Conservation (phyloP, 768 basidiomycete species). For the Kwoniella heveanensis region DNA sequence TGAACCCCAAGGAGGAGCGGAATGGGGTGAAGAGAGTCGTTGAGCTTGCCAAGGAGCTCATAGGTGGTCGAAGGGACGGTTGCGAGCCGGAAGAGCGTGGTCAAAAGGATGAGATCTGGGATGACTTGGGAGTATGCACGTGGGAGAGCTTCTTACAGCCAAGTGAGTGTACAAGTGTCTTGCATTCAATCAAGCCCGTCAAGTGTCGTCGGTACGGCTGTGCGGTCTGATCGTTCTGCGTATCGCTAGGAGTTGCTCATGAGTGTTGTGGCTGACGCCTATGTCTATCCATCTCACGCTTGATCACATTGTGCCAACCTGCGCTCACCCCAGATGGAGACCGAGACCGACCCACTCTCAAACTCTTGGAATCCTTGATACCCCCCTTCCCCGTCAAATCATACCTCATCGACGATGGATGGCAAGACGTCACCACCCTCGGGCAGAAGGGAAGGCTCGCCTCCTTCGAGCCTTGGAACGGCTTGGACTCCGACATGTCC, state of each 20-base stretch:
- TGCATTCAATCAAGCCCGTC: too few species aligned
- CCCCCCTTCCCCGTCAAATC: conserved; percentile 34
- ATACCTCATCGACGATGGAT: conserved; percentile 50
- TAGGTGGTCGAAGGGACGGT: conserved; percentile 1
- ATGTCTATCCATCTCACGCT: too few species aligned
- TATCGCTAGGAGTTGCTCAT: too few species aligned
- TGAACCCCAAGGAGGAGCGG: conserved; percentile 6
- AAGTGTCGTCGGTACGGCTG: too few species aligned
- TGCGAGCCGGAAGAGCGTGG: background rate
- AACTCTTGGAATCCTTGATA: conserved; percentile 31
- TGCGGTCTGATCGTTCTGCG: too few species aligned
- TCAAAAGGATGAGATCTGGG: conserved; percentile 22
- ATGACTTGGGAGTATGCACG: conserved; percentile 43
- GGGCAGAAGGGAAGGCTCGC: conserved; percentile 1
- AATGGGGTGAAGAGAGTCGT: conserved; percentile 29
- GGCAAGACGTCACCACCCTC: conserved; percentile 31
- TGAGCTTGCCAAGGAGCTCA: conserved; percentile 23
- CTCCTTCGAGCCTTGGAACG: conserved; percentile 27
- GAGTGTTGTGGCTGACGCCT: too few species aligned
- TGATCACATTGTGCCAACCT: too few species aligned
- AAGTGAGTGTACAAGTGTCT: conserved; percentile 20
- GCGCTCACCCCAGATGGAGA: conserved; percentile 22
- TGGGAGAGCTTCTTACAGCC: conserved; percentile 34
- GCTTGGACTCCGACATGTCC: conserved; percentile 25
- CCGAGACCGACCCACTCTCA: conserved; percentile 21